Percentiles rank a stretch among this genome's conserved stretches.
phyloP scores from a whole-genome alignment of 179 eudicot genomes.

The Sideroxylon spinosum region DNA sequence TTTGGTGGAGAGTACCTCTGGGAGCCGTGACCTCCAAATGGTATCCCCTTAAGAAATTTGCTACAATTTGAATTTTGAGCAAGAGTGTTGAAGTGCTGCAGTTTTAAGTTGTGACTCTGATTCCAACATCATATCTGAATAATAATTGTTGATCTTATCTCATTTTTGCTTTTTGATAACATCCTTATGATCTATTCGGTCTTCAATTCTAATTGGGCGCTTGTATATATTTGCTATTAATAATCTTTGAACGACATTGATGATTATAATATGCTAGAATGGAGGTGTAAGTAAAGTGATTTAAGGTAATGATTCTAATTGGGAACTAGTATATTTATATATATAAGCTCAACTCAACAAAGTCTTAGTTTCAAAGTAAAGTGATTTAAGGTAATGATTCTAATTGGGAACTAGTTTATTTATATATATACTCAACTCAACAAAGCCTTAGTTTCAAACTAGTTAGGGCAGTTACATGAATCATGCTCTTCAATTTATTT shows the following conservation, averaged over 20 bases:
- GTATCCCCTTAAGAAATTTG: constrained; percentile 18
- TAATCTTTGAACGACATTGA: background rate
- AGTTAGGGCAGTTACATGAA: too few species aligned
- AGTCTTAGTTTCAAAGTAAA: too few species aligned
- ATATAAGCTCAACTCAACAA: too few species aligned
- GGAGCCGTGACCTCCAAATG: constrained; percentile 75
- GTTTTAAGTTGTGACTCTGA: background rate
- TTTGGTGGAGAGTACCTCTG: constrained; percentile 57
- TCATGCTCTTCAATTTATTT: too few species aligned
- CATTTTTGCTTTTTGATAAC: background rate
- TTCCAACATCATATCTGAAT: background rate
- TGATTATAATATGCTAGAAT: background rate
- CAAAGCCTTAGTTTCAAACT: too few species aligned
- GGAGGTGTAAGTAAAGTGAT: background rate
- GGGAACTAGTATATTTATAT: too few species aligned
- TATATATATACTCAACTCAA: too few species aligned
- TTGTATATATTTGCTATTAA: background rate
- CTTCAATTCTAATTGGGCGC: too few species aligned
- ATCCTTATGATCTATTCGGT: background rate
- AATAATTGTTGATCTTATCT: background rate
- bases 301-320: too few species aligned
- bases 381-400: too few species aligned
- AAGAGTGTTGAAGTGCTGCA: background rate
- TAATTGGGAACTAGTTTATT: too few species aligned
- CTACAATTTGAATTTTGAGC: background rate